Base-by-base conservation (phyloP, 140 eudicot genomes). In the Oenanthe javanica region DNA sequence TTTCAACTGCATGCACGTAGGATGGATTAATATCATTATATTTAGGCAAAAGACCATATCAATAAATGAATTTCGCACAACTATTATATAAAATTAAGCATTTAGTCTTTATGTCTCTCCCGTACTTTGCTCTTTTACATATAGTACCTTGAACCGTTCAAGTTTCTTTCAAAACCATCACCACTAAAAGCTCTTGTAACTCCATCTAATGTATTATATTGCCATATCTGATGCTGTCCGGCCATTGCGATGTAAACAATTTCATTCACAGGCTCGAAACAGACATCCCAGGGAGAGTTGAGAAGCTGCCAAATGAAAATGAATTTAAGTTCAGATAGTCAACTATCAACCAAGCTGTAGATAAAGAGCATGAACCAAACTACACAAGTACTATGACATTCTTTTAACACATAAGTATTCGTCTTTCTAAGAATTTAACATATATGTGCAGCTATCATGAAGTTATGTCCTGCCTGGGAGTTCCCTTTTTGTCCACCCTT, bases 181-280 rank as follows among this genome's bases (percentile, higher is more conserved):
- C 99, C 99, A 70, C 99, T 95, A 46, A 95, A 95, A 83, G 89
- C 88, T 84, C 72, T 89, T 66, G 97, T 95, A 80, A 88, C 85
- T 69, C 94, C 99, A 86, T 87, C 88, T 52, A 81, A 52, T 13
- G 91, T 87, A 82, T 84, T 87, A 73, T 95, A 93, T 76, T 84
- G 91, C 99, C 99, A 95, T 61, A 95, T 92, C 87, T 95, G 99
- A 89, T 95, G 99, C 83, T 90, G 99, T 23, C 99, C 99, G 69
- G 99, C 97, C 97, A 95, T 92, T 87, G 99, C 99, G 55, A 95
- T 92, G 86, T 92, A 95, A 74, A 92, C 95, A 63, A 50, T 83
- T 83, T 92, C 97, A 79, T 85, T 92, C 45, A 79, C 84, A 51
- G 99, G 95, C 79, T 95, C 94, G 79, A 89, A 95, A 89, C 99